Base-by-base conservation (phyloP, 148 eudicot species). In the Hydrangea macrophylla region DNA sequence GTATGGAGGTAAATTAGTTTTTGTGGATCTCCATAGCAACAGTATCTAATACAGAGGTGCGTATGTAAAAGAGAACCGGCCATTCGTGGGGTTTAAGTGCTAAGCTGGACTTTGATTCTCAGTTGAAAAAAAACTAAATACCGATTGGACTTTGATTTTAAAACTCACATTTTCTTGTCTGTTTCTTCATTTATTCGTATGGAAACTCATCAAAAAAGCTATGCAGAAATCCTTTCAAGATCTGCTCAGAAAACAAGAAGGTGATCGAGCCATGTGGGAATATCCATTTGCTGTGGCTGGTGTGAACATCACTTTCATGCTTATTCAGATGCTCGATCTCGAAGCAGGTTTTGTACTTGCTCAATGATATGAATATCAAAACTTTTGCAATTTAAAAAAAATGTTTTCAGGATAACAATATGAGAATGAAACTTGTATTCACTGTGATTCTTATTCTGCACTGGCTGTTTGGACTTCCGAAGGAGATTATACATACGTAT, bases 261-360 rank as follows among this genome's bases (percentile, higher is more conserved):
- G 98, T 69, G 90, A 85, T 55, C 71, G 98, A 59, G 96, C 98
- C 33, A 70, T 88, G 81, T 94, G 98, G 98, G 98, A 94, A 76
- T 94, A 94, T 71, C 98, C 98, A 5, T 94, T 94, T 84, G 98
- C 98, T 78, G 98, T 94, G 12, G 98, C 97, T 62, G 98, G 98
- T 68, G 98, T 93, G 67, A 93, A 93, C 78, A 88, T 93, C 73
- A 90, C 98, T 39, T 93, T 93, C 76, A 86, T 93, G 90, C 85
- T 93, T 76, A 86, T 90, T 74, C 98, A 90, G 82, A 90, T 93
- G 90, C 87, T 93, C 68, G 98, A 90, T 68, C 86, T 93, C 57
- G 98, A 90, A 88, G 92, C 94, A 76, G 96, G 96, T 92, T 60
- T 37, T 40, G 56, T 65, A 27, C 35, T 15, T 68, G 5, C 32